Conservation (phyloP, 139 green algal species). For the Desmodesmus armatus region DNA sequence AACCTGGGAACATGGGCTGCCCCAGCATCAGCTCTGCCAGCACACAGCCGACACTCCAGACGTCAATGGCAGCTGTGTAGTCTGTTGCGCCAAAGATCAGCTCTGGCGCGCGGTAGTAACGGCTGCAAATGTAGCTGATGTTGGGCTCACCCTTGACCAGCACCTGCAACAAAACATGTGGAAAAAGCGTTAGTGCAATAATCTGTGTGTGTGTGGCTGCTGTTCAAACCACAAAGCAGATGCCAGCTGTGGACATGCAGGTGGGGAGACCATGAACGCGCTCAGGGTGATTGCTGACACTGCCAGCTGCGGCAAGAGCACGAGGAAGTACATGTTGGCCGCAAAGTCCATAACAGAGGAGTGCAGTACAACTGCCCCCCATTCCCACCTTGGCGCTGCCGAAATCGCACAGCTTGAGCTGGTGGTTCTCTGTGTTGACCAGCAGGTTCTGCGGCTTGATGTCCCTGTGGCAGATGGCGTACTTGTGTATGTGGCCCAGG, state of each 20-base stretch:
- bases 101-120: constrained; percentile 96
- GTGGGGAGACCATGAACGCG: too few species aligned
- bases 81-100: constrained; percentile 99
- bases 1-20: constrained; percentile 85
- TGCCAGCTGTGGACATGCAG: too few species aligned
- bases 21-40: constrained; percentile 98
- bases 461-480: constrained; percentile 94
- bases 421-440: constrained; percentile 93
- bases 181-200: too few species aligned
- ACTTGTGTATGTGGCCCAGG: constrained; percentile 86
- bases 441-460: constrained; percentile 98
- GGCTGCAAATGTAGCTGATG: constrained; percentile 99
- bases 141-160: constrained; percentile 96
- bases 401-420: constrained; percentile 99
- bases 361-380: too few species aligned
- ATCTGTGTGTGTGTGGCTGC: too few species aligned
- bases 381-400: constrained; percentile 91
- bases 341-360: too few species aligned
- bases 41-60: constrained; percentile 98
- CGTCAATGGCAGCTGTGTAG: constrained; percentile 98
- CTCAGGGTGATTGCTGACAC: too few species aligned
- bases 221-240: too few species aligned
- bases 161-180: constrained; percentile 52
- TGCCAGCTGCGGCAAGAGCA: too few species aligned
- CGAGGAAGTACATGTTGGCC: too few species aligned